A percentile compares a stretch with the other conserved stretches of the same genome.
Conservation (phyloP, 2,329 filamentous ascomycete species). For the Cryphonectria carpinicola region DNA sequence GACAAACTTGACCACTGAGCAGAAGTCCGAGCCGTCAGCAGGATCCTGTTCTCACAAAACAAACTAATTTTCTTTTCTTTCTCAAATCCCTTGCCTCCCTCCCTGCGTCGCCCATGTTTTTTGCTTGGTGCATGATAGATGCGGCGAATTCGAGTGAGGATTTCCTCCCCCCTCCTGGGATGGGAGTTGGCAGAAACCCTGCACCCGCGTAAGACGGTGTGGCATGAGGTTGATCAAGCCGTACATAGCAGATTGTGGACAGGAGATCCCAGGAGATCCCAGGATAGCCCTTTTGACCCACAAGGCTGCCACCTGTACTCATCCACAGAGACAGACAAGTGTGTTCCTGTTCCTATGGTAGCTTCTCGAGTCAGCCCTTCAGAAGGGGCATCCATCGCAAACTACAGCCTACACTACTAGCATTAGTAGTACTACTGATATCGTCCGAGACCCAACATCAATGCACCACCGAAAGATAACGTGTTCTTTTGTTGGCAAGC, state of each 20-base stretch:
- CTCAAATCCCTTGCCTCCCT: background rate
- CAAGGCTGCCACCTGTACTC: conserved; percentile 1
- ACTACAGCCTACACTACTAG: background rate
- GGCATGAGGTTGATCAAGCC: conserved; percentile 1
- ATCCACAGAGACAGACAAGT: background rate
- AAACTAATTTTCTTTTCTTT: background rate
- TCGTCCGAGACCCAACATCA: background rate
- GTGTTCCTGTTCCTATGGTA: background rate
- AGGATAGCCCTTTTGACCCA: background rate
- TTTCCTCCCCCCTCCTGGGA: background rate
- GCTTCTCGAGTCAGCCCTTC: background rate
- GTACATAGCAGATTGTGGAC: background rate
- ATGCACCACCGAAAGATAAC: background rate
- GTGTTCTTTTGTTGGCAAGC: background rate
- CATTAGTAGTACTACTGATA: background rate
- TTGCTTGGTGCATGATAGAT: background rate
- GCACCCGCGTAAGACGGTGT: background rate
- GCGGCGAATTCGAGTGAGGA: background rate
- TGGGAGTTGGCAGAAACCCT: background rate
- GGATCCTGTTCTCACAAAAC: background rate
- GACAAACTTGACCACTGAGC: background rate
- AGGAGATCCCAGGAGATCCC: background rate
- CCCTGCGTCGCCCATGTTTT: background rate
- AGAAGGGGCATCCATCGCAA: background rate
- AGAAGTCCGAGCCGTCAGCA: background rate